Conservation (phyloP, 352 stramenopile species). For the Globisporangium cylindrosporum region DNA sequence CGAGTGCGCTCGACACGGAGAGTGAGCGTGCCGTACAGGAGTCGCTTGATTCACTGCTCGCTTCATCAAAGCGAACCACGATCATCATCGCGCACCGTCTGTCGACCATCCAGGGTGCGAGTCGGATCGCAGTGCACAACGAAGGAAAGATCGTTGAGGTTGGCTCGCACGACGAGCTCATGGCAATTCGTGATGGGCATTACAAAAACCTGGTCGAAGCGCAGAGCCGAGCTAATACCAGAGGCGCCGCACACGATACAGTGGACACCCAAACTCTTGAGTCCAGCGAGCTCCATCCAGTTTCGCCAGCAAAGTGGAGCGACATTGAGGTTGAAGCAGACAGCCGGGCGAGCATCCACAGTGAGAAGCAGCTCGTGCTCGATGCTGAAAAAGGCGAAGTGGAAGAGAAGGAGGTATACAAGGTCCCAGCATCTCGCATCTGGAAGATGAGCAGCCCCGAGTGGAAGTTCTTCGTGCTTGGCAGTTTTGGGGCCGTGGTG, state of each 20-base stretch:
- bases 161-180: slow-evolving; percentile 91
- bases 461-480: slow-evolving; percentile 41
- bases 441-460: slow-evolving; percentile 48
- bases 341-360: slow-evolving; percentile 27
- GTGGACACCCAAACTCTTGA: neutral
- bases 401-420: neutral
- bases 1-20: slow-evolving; percentile 50
- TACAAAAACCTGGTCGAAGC: slow-evolving; percentile 38
- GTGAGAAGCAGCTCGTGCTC: slow-evolving; percentile 50
- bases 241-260: neutral
- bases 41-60: slow-evolving; percentile 60
- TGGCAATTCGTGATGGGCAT: slow-evolving; percentile 45
- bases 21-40: slow-evolving; percentile 70
- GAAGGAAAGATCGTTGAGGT: slow-evolving; percentile 89
- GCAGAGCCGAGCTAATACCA: slow-evolving; percentile 3
- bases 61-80: slow-evolving; percentile 3
- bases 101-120: slow-evolving; percentile 91
- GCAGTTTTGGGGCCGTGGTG: slow-evolving; percentile 33
- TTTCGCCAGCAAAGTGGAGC: neutral
- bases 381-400: neutral
- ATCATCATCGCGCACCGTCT: slow-evolving; percentile 90
- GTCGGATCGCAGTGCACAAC: slow-evolving; percentile 93
- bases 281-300: neutral
- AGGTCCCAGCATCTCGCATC: slow-evolving; percentile 23
- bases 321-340: slow-evolving; percentile 4